phyloP scores from a whole-genome alignment of 1,139 yeast genomes.

The Wickerhamomyces sp. region DNA sequence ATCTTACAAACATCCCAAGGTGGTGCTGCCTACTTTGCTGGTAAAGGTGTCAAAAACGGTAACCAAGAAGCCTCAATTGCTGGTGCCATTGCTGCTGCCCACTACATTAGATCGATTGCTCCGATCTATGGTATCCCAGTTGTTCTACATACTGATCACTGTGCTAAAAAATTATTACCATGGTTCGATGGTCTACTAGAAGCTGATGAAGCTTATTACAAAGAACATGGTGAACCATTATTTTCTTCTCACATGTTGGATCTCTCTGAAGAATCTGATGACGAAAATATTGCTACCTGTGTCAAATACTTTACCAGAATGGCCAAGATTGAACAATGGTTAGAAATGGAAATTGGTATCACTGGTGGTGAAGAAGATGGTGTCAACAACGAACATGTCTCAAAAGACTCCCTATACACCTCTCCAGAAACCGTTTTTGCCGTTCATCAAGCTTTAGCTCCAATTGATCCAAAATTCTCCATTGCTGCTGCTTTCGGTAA shows the following conservation, averaged over 20 bases:
- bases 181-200: conserved; percentile 98
- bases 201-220: conserved; percentile 92
- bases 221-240: conserved; percentile 85
- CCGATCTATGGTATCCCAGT: conserved; percentile 97
- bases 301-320: conserved; percentile 93
- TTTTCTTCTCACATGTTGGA: conserved; percentile 99
- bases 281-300: conserved; percentile 91
- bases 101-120: conserved; percentile 93
- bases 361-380: conserved; percentile 99
- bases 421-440: conserved; percentile 92
- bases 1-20: conserved; percentile 97
- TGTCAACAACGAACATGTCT: conserved; percentile 95
- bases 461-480: conserved; percentile 96
- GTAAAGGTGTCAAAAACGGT: conserved; percentile 95
- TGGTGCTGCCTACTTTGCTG: conserved; percentile 99
- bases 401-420: conserved; percentile 86
- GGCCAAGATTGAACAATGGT: conserved; percentile 94
- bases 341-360: conserved; percentile 99
- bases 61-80: conserved; percentile 92
- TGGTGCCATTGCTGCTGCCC: conserved; percentile 98
- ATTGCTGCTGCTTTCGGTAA: conserved; percentile 99
- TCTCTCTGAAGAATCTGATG: conserved; percentile 94
- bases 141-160: conserved; percentile 95
- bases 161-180: conserved; percentile 96
- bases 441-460: conserved; percentile 84